These are phyloP conservation scores for Tylopilus cervinicoccineus DNA, from an alignment of 768 basidiomycete species.

Conservation along the genomic window DNA sequence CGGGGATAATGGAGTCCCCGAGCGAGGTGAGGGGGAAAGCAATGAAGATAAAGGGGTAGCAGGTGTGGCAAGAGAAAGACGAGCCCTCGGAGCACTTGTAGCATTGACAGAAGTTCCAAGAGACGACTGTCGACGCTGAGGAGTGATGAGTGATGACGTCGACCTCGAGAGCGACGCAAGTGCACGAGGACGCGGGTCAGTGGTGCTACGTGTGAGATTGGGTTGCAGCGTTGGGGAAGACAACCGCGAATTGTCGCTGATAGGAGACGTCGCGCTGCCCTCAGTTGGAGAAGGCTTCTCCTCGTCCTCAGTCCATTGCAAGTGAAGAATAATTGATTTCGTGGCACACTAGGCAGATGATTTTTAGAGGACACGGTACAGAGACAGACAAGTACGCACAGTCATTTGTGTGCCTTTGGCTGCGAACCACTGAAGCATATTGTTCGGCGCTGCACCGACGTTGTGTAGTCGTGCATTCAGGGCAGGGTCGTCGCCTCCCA, in stretches of 20 bases:
- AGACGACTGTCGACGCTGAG: conserved; percentile 34
- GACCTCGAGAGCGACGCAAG: conserved; percentile 54
- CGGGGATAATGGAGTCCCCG: conserved; percentile 34
- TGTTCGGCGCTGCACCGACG: conserved; percentile 78
- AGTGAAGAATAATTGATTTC: conserved; percentile 78
- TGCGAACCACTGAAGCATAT: conserved; percentile 94
- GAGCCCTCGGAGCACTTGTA: conserved; percentile 36
- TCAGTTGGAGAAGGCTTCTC: conserved; percentile 15
- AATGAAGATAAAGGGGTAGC: conserved; percentile 37
- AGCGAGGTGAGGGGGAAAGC: conserved; percentile 27
- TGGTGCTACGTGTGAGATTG: conserved; percentile 15
- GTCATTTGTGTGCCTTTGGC: conserved; percentile 90
- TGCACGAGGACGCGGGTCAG: conserved; percentile 40
- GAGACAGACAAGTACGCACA: conserved; percentile 38
- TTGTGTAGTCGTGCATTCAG: conserved; percentile 66
- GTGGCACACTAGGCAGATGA: conserved; percentile 67
- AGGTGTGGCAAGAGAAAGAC: conserved; percentile 41
- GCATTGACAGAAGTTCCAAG: conserved; percentile 34
- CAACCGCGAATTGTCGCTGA: conserved; percentile 17
- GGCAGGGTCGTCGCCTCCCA: conserved; percentile 65
- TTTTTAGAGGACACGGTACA: neutral
- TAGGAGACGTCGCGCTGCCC: conserved; percentile 23
- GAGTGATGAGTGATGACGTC: conserved; percentile 41
- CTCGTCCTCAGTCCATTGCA: conserved; percentile 82
- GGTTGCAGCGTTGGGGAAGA: conserved; percentile 28